Base-by-base conservation (phyloP, 306 rosid genomes). In the Glycine latifolia region DNA sequence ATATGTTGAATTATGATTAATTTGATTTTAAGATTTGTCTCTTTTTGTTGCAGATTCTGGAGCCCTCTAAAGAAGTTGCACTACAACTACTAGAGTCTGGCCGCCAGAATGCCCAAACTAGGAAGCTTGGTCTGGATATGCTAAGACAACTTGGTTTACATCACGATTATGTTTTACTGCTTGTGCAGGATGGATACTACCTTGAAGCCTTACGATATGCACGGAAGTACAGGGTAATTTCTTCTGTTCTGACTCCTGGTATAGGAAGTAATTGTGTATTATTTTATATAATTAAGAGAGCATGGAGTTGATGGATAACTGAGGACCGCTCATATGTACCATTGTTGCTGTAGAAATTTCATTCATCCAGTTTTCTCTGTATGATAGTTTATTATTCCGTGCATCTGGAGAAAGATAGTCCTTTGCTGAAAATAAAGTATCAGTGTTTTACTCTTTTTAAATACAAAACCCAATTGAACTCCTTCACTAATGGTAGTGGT, bases 111-210 rank as follows among this genome's bases (percentile, higher is more conserved):
- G 72, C 87, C 60, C 90, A 82, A 55, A 91, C 89, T 55, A 88
- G 98, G 89, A 95, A 95, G 86, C 87, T 93, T 82, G 99, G 98
- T 83, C 90, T 93, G 63, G 94, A 90, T 85, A 95, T 95, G 99
- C 91, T 93, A 67, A 93, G 98, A 79, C 92, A 87, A 86, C 96
- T 95, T 69, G 91, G 97, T 82, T 90, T 95, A 59, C 98, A 93
- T 86, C 89, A 91, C 78, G 99, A 95, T 86, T 95, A 93, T 67
- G 92, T 91, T 33, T 86, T 91, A 70, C 72, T 88, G 66, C 94
- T 92, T 11, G 98, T 91, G 80, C 94, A 95, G 87, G 98, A 93
- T 55, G 97, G 99, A 74, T 91, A 89, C 89, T 92, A 88, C 91
- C 91, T 95, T 75, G 97, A 95, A 89, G 97, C 97, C 60, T 87